A percentile compares a stretch with the other conserved stretches of the same genome.
Evolutionary conservation across 192 early-diverging fungal species (phyloP).

Genomic region (Gonapodya sp.): DNA sequence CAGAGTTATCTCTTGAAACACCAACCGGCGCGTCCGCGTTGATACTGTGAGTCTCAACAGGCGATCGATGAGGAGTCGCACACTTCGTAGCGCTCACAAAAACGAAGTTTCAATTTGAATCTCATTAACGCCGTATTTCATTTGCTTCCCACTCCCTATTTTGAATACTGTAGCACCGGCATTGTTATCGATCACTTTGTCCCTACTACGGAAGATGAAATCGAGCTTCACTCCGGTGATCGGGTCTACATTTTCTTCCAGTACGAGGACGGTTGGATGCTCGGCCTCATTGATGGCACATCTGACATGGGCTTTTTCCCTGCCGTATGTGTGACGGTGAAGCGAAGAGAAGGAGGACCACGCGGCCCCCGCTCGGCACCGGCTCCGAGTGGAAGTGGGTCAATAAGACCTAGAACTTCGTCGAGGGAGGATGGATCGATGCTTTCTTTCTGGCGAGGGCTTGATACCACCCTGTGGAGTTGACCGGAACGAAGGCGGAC

Average conservation of each 20-base stretch:
- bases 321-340: neutral
- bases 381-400: neutral
- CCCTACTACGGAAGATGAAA: neutral
- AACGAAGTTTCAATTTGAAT: too few relatives aligned
- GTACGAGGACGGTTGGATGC: neutral
- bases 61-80: too few relatives aligned
- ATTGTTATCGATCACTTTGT: neutral
- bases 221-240: neutral
- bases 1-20: neutral
- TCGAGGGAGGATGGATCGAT: neutral
- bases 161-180: neutral
- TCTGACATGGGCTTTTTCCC: neutral
- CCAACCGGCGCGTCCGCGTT: neutral
- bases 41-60: neutral
- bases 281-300: neutral
- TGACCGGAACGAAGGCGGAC: too few relatives aligned
- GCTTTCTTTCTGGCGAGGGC: neutral
- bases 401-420: neutral
- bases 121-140: too few relatives aligned
- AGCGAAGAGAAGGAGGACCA: neutral
- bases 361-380: neutral
- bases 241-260: neutral
- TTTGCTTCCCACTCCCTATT: neutral
- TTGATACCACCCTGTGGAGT: too few relatives aligned
- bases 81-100: too few relatives aligned